These are phyloP conservation scores for Diatrype stigma DNA, from an alignment of 2,329 filamentous ascomycete genomes.

Conservation along the genomic window DNA sequence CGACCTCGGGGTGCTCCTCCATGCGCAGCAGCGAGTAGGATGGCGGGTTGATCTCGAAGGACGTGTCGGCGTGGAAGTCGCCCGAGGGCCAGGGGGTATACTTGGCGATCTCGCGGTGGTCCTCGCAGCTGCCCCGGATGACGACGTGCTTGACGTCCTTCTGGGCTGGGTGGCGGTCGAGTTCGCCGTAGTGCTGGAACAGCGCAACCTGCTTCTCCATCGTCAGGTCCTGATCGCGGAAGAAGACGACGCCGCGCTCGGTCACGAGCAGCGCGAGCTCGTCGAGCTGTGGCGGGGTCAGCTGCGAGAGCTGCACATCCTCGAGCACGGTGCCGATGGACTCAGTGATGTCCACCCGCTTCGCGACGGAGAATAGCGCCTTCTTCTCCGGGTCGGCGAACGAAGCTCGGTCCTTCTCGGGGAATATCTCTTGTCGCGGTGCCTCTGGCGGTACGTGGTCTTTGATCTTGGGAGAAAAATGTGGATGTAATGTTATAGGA, in stretches of 20 bases:
- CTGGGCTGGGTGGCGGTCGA: conserved; percentile 44
- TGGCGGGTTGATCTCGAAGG: conserved; percentile 47
- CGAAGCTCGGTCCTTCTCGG: conserved; percentile 33
- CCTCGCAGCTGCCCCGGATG: conserved; percentile 40
- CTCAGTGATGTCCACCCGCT: conserved; percentile 37
- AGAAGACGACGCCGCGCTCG: conserved; percentile 45
- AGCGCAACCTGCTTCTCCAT: conserved; percentile 38
- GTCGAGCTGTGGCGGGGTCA: conserved; percentile 42
- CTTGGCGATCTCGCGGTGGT: conserved; percentile 39
- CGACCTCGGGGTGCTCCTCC: conserved; percentile 44
- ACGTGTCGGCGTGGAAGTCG: conserved; percentile 47
- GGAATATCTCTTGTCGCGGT: conserved; percentile 24
- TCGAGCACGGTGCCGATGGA: conserved; percentile 37
- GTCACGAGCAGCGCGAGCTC: conserved; percentile 45
- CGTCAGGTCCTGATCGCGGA: conserved; percentile 43
- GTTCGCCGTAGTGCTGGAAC: conserved; percentile 43
- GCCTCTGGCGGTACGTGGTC: conserved; percentile 36
- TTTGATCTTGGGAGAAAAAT: conserved; percentile 43
- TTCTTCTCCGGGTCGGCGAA: conserved; percentile 43
- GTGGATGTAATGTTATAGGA: conserved; percentile 40
- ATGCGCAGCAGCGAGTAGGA: conserved; percentile 47
- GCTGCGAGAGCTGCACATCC: conserved; percentile 39
- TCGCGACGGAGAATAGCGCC: conserved; percentile 35
- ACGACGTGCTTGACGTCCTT: conserved; percentile 39
- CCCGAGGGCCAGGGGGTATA: conserved; percentile 44